A percentile compares a stretch with the other conserved stretches of the same genome.
Conservation (phyloP, 768 basidiomycete genomes). For the Flagelloscypha sp. region DNA sequence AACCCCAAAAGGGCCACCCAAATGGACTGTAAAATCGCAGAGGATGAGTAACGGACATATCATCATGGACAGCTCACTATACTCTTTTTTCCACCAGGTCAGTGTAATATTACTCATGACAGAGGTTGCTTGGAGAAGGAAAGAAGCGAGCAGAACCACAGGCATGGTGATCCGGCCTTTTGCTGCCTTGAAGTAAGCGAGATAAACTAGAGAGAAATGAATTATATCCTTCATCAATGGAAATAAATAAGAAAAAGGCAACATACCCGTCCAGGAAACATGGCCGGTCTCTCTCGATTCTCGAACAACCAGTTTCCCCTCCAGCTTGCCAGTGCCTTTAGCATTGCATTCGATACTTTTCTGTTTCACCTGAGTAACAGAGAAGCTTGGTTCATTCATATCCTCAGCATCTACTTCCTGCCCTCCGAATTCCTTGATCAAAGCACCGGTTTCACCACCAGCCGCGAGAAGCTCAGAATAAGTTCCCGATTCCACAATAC, state of each 20-base stretch:
- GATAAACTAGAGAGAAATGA: slow-evolving; percentile 40
- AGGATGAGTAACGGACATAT: no score
- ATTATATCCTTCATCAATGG: not conserved
- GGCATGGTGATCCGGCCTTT: slow-evolving; percentile 42
- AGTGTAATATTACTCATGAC: slow-evolving; percentile 60
- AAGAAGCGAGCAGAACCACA: slow-evolving; percentile 37
- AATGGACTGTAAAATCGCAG: no score
- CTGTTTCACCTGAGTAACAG: no score
- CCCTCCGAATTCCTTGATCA: slow-evolving; percentile 58
- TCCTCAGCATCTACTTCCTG: slow-evolving; percentile 28
- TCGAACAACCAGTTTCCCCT: slow-evolving; percentile 57
- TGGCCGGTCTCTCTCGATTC: slow-evolving; percentile 63
- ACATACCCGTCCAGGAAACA: slow-evolving; percentile 39
- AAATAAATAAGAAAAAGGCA: no score
- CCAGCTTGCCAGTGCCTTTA: slow-evolving; percentile 56
- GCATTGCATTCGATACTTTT: no score
- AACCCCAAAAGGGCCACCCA: slow-evolving; percentile 44
- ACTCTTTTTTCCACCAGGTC: slow-evolving; percentile 76
- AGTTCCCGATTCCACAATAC: slow-evolving; percentile 41
- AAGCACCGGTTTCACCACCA: slow-evolving; percentile 46
- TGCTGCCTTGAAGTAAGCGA: slow-evolving; percentile 49
- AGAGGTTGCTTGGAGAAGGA: slow-evolving; percentile 55
- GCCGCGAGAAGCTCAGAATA: slow-evolving; percentile 41
- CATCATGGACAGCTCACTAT: no score
- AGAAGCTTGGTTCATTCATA: slow-evolving; percentile 19